These are phyloP conservation scores for Magnaporthiopsis rhizophila DNA, from an alignment of 2,329 filamentous ascomycete genomes.

Conservation along the genomic window DNA sequence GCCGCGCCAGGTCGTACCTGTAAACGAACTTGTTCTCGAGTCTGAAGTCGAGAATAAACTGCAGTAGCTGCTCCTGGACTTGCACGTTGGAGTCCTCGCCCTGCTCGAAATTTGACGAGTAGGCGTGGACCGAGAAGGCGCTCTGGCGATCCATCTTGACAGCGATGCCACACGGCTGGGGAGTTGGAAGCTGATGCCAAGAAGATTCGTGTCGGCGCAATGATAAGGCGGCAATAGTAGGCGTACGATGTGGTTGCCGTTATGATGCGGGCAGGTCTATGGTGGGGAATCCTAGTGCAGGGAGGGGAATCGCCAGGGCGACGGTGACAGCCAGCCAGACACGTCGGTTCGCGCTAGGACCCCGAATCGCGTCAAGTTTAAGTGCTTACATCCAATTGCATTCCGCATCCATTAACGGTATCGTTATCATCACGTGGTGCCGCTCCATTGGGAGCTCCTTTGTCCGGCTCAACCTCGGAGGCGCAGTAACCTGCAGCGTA, in stretches of 20 bases:
- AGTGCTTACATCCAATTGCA: constrained; percentile 13
- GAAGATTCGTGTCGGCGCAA: background rate
- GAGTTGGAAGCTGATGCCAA: constrained; percentile 3
- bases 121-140: constrained; percentile 77
- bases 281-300: background rate
- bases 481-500: background rate
- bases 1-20: constrained; percentile 45
- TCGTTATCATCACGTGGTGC: too few relatives aligned
- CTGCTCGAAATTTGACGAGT: constrained; percentile 57
- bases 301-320: background rate
- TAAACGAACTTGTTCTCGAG: constrained; percentile 94
- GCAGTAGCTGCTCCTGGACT: constrained; percentile 71
- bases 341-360: constrained; percentile 12
- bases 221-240: background rate
- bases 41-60: constrained; percentile 89
- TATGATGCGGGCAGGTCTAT: background rate
- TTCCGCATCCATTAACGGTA: too few relatives aligned
- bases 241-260: background rate
- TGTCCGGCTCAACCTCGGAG: background rate
- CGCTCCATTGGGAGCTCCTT: background rate
- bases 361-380: constrained; percentile 14
- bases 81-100: constrained; percentile 62
- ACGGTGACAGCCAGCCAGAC: constrained; percentile 6
- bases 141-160: constrained; percentile 75
- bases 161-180: background rate